Conservation (phyloP, 768 basidiomycete species). For the Lactarius akahatsu region DNA sequence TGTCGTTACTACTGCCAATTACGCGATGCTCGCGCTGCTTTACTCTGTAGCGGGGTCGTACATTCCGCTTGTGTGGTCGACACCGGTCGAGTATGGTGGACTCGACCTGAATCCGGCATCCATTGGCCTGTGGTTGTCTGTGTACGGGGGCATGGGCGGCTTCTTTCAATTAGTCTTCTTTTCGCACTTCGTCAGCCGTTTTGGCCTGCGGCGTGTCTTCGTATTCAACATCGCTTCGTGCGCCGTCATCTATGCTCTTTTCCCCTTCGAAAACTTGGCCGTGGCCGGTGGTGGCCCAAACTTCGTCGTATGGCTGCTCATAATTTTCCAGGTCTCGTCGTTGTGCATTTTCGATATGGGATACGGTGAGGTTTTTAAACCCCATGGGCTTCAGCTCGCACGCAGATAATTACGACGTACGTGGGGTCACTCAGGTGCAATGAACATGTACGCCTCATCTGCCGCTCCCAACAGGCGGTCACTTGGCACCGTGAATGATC, state of each 20-base stretch:
- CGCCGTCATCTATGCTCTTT: constrained; percentile 31
- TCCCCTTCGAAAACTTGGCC: constrained; percentile 30
- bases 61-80: constrained; percentile 46
- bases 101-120: constrained; percentile 38
- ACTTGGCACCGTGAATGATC: too few relatives aligned
- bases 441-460: too few relatives aligned
- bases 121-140: constrained; percentile 41
- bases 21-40: constrained; percentile 44
- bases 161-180: constrained; percentile 41
- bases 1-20: constrained; percentile 44
- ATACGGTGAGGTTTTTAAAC: constrained; percentile 26
- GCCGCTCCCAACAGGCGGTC: too few relatives aligned
- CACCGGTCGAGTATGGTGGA: constrained; percentile 28
- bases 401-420: neutral
- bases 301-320: neutral
- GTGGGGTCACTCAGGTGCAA: too few relatives aligned
- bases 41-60: constrained; percentile 43
- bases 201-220: constrained; percentile 40
- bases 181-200: constrained; percentile 36
- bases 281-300: neutral
- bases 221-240: constrained; percentile 31
- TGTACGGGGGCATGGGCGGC: constrained; percentile 40
- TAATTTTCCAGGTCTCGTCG: neutral
- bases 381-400: too few relatives aligned
- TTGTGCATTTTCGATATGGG: neutral